Conservation (phyloP, 345 rosid species). For the Sisymbrium altissimum region DNA sequence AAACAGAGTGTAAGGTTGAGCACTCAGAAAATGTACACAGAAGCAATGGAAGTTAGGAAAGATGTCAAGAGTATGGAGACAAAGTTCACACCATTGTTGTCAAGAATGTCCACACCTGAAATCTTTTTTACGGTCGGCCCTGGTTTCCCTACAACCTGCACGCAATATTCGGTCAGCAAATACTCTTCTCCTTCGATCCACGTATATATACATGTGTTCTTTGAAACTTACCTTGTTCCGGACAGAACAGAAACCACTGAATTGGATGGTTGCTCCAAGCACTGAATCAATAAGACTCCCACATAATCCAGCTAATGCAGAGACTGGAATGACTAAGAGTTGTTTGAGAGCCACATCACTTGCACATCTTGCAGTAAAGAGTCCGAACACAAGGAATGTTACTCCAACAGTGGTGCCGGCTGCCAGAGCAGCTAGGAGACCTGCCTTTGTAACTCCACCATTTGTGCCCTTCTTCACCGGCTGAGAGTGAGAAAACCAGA, state of each 20-base stretch:
- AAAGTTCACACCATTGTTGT: constrained; percentile 89
- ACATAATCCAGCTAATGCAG: constrained; percentile 68
- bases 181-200: neutral
- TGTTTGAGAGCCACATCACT: constrained; percentile 57
- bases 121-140: constrained; percentile 93
- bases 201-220: neutral
- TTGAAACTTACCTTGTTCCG: constrained; percentile 65
- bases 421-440: constrained; percentile 78
- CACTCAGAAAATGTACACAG: constrained; percentile 62
- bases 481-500: constrained; percentile 39
- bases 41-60: constrained; percentile 56
- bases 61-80: constrained; percentile 67
- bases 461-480: constrained; percentile 90
- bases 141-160: constrained; percentile 85
- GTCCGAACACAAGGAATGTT: constrained; percentile 61
- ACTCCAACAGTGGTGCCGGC: constrained; percentile 78
- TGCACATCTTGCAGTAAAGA: constrained; percentile 61
- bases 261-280: constrained; percentile 89
- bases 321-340: constrained; percentile 67
- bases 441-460: constrained; percentile 84
- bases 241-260: constrained; percentile 93
- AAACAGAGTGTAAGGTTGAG: neutral
- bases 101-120: constrained; percentile 74
- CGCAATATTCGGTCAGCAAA: neutral
- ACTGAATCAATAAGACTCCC: constrained; percentile 88